Evolutionary conservation across 345 rosid species (phyloP).

Genomic region (Gossypium stocksii): DNA sequence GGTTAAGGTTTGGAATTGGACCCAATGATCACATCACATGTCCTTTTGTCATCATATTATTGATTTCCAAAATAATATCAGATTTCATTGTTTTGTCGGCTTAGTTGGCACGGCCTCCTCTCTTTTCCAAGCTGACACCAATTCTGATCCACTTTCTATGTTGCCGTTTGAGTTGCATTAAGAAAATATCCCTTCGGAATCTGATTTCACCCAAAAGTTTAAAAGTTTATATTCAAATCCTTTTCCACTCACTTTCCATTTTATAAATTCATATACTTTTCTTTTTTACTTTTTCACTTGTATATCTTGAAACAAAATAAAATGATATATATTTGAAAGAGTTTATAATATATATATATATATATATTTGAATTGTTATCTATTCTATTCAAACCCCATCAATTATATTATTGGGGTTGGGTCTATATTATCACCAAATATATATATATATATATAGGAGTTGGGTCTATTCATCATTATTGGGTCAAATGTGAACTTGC

Average conservation of each 20-base stretch:
- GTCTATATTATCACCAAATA: background rate
- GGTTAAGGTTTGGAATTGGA: slow-evolving; percentile 3
- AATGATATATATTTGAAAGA: background rate
- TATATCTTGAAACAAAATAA: background rate
- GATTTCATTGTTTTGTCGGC: background rate
- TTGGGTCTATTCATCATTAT: background rate
- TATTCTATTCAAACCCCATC: too few relatives aligned
- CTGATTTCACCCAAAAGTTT: background rate
- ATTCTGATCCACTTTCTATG: background rate
- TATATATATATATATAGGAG: background rate
- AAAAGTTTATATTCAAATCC: background rate
- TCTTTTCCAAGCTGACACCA: background rate
- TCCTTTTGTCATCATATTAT: background rate
- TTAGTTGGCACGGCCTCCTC: background rate
- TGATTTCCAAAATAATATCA: background rate
- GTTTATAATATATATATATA: too few relatives aligned
- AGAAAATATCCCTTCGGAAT: background rate
- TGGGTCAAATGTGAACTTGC: slow-evolving; percentile 1
- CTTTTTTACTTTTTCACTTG: background rate
- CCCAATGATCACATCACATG: slow-evolving; percentile 19
- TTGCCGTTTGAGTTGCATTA: slow-evolving; percentile 5
- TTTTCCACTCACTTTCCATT: background rate
- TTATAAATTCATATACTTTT: background rate
- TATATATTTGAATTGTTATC: background rate
- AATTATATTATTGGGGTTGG: too few relatives aligned